Conservation (phyloP, 257 asterid species). For the Penstemon barbatus region DNA sequence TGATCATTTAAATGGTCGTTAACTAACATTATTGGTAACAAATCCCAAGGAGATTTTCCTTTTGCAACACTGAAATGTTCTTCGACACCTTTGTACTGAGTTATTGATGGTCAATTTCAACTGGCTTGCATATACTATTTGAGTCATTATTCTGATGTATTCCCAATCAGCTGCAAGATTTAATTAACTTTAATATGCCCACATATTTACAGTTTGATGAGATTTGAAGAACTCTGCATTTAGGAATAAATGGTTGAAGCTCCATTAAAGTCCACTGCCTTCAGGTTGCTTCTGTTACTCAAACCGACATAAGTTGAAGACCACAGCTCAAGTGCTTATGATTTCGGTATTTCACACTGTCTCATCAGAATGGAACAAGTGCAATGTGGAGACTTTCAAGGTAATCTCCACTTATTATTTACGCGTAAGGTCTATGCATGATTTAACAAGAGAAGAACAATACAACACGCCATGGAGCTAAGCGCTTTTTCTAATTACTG, state of each 20-base stretch:
- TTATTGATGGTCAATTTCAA: no score
- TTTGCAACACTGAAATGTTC: no score
- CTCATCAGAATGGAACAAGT: neutral
- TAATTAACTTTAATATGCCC: neutral
- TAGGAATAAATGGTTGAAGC: slow-evolving; percentile 25
- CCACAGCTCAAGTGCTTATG: neutral
- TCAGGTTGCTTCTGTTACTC: slow-evolving; percentile 4
- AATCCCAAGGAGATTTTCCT: no score
- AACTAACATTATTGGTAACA: neutral
- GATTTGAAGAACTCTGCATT: slow-evolving; percentile 65
- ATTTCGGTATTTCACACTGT: neutral
- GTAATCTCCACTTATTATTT: neutral
- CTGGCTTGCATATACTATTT: no score
- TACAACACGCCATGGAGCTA: slow-evolving; percentile 31
- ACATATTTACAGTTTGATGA: slow-evolving; percentile 56
- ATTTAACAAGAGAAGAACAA: slow-evolving; percentile 52
- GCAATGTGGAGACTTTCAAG: neutral
- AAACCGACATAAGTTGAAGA: neutral
- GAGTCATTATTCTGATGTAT: no score
- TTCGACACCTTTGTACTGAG: no score
- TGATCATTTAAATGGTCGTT: neutral
- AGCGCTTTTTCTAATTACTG: slow-evolving; percentile 35
- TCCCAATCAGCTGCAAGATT: neutral
- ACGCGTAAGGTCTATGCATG: slow-evolving; percentile 34
- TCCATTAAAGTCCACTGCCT: slow-evolving; percentile 5